Evolutionary conservation across 106 monocot species (phyloP).

Genomic region (Dendrobium catenatum): DNA sequence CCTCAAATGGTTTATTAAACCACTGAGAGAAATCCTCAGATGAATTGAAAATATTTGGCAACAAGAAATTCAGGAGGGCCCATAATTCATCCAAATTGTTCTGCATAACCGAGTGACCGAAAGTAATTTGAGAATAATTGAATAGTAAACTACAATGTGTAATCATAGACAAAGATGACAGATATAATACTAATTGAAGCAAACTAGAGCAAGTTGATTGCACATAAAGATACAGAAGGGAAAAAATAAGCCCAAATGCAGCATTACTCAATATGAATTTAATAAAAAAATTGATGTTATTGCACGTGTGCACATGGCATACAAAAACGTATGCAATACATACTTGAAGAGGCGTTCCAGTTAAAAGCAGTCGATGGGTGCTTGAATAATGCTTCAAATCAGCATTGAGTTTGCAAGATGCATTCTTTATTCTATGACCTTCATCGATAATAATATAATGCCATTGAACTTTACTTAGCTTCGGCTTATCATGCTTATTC

Average conservation of each 20-base stretch:
- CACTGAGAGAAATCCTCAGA: slow-evolving; percentile 99
- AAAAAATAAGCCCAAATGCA: not conserved
- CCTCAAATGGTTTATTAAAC: slow-evolving; percentile 98
- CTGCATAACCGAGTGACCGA: slow-evolving; percentile 22
- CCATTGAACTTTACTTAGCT: slow-evolving; percentile 96
- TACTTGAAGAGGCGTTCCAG: slow-evolving; percentile 99
- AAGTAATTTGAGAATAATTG: not conserved
- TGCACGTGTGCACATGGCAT: not conserved
- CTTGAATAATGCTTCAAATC: slow-evolving; percentile 95
- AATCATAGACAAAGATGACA: not conserved
- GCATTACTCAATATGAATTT: not conserved
- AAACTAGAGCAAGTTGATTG: not conserved
- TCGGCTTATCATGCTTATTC: slow-evolving; percentile 99
- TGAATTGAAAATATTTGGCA: slow-evolving; percentile 94
- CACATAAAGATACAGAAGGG: not conserved
- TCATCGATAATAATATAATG: slow-evolving; percentile 99
- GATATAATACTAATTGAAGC: not conserved
- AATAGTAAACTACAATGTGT: not conserved
- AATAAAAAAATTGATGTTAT: not conserved
- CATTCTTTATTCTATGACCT: slow-evolving; percentile 99
- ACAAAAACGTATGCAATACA: not conserved
- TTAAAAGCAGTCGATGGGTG: slow-evolving; percentile 80
- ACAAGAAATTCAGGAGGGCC: slow-evolving; percentile 95
- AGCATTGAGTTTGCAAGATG: slow-evolving; percentile 99
- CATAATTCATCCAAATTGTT: slow-evolving; percentile 98